Evolutionary conservation across 345 rosid genomes (phyloP).

Genomic region (Arabis alpina): DNA sequence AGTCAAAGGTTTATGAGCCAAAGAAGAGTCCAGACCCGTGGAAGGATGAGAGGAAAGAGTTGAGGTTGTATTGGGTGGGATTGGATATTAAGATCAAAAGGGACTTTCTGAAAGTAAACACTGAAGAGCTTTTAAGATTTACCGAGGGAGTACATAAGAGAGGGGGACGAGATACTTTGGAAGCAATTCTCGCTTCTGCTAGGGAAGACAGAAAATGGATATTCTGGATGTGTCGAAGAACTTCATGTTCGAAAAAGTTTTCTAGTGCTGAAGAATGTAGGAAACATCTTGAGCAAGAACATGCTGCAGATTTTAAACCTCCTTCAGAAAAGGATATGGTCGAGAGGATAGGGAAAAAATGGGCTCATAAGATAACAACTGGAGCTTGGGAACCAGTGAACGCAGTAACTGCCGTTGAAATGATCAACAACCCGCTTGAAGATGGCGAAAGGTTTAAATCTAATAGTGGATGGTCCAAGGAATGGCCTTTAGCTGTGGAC

Average conservation of each 20-base stretch:
- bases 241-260: not conserved
- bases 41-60: not conserved
- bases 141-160: not conserved
- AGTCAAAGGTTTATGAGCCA: not conserved
- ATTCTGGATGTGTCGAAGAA: slow-evolving; percentile 34
- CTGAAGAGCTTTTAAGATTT: slow-evolving; percentile 10
- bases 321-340: not conserved
- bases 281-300: slow-evolving; percentile 33
- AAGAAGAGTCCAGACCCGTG: not conserved
- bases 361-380: slow-evolving; percentile 7
- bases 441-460: slow-evolving; percentile 2
- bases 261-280: slow-evolving; percentile 14
- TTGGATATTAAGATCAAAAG: slow-evolving; percentile 18
- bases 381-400: slow-evolving; percentile 31
- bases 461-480: slow-evolving; percentile 29
- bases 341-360: not conserved
- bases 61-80: slow-evolving; percentile 25
- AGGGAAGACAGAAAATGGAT: slow-evolving; percentile 12
- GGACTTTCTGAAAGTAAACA: slow-evolving; percentile 27
- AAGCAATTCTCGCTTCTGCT: slow-evolving; percentile 5
- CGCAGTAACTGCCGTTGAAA: slow-evolving; percentile 10
- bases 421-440: slow-evolving; percentile 15
- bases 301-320: slow-evolving; percentile 21
- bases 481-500: slow-evolving; percentile 34
- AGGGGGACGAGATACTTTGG: slow-evolving; percentile 6